Base-by-base conservation (phyloP, 352 stramenopile genomes). In the Pythium phragmitis region DNA sequence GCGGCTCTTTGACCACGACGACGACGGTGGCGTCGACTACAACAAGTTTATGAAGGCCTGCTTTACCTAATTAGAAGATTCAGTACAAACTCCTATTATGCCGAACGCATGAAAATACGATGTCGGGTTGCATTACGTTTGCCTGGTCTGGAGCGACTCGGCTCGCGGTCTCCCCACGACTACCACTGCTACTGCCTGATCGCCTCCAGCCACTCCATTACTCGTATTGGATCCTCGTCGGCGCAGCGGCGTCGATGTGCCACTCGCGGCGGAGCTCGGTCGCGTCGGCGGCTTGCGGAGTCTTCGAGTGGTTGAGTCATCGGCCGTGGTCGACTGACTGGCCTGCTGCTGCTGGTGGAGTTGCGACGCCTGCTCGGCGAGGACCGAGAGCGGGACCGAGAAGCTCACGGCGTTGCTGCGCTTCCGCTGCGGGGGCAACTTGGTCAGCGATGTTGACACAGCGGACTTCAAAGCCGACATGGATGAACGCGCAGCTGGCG, bases 11-110 rank as follows among this genome's bases (percentile, higher is more conserved):
- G 82, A 91, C 60, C 69, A 73, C 42, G 75, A 79, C 12, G 67
- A 73, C 16, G 79, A 91, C 52, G 82, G 75, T 7, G 71, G 79
- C 42, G 72, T 91, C 14, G 82, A 89, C 70, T 91, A 89, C 71
- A 91, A 87, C 67, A 69, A 72, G 37, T 89, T 91, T 68, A 89
- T 91, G 80, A 75, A 77, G 43, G 62, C 74, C 16, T 91, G 80
- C 63, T 74, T 88, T 21, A 63, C 67, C 4, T 81, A 48, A 12
- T 9, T 16, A 48, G n/a, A 42, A 7, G 54, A 67, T 16, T 28
- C 26, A 28, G 26, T 28, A 28, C 2, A 28, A 28, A 28, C 26
- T 28, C 26, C 26, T 28, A 28, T 28, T 28, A 28, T 28, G 4
- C 26, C 4, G 26, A 28, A 28, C 26, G 4, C 2, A 28, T 28